Evolutionary conservation across 2,329 filamentous ascomycete genomes (phyloP).

Genomic region (Aspergillus awamori): DNA sequence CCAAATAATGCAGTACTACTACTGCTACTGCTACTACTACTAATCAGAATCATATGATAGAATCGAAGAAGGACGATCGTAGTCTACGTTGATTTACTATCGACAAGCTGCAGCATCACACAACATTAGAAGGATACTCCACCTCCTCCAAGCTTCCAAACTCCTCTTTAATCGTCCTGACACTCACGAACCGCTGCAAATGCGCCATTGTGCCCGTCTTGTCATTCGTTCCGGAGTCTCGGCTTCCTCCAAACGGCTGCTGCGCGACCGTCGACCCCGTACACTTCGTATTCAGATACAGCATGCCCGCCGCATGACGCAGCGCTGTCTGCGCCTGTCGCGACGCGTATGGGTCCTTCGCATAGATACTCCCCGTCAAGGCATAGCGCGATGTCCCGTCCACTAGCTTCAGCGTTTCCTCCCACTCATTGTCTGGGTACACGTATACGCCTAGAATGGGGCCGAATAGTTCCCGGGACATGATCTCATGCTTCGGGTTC

Average conservation of each 20-base stretch:
- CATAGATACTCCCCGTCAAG: constrained; percentile 47
- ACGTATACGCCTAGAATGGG: constrained; percentile 74
- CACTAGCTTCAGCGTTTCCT: constrained; percentile 52
- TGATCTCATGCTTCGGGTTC: constrained; percentile 71
- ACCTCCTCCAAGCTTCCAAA: constrained; percentile 39
- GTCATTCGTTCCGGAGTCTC: constrained; percentile 59
- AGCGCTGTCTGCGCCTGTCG: constrained; percentile 56
- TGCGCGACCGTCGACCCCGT: constrained; percentile 60
- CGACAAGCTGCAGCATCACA: background rate
- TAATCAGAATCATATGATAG: no score
- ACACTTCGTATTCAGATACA: constrained; percentile 63
- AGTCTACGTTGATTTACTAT: no score
- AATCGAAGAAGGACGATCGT: no score
- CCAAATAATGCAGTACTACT: no score
- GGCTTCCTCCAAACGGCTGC: constrained; percentile 58
- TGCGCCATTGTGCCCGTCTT: constrained; percentile 58
- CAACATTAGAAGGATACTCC: constrained; percentile 27
- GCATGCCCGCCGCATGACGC: constrained; percentile 59
- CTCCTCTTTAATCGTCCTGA: constrained; percentile 58
- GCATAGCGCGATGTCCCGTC: constrained; percentile 44
- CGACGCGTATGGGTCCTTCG: constrained; percentile 48
- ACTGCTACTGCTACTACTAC: no score
- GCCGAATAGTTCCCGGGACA: constrained; percentile 79
- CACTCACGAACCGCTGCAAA: constrained; percentile 56
- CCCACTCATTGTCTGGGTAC: constrained; percentile 70